phyloP scores from a whole-genome alignment of 805 yeast genomes.

The Hanseniaspora osmophila region DNA sequence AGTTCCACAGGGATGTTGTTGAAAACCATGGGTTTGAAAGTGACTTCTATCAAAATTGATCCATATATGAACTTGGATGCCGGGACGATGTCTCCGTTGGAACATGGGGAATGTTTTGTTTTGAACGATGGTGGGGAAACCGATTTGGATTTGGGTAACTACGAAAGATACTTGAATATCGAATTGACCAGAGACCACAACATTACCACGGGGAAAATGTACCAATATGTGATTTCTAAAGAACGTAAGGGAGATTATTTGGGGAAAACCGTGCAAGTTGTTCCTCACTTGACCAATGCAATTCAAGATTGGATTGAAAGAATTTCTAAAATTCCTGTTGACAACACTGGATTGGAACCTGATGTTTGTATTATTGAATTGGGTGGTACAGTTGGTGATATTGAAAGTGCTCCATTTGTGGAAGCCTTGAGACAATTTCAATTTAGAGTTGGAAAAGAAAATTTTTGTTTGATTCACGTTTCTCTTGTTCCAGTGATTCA shows the following conservation, averaged over 20 bases:
- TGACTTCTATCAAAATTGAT: constrained; percentile 94
- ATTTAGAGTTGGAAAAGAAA: constrained; percentile 87
- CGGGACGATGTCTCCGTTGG: constrained; percentile 98
- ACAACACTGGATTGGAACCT: constrained; percentile 43
- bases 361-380: constrained; percentile 94
- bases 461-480: constrained; percentile 91
- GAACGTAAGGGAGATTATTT: constrained; percentile 95
- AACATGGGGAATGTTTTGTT: constrained; percentile 97
- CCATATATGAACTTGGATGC: constrained; percentile 99
- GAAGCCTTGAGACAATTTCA: constrained; percentile 98
- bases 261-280: constrained; percentile 99
- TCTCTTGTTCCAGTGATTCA: constrained; percentile 95
- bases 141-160: constrained; percentile 93
- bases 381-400: constrained; percentile 99
- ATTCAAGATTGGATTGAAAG: constrained; percentile 98
- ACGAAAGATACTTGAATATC: constrained; percentile 89
- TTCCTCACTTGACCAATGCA: constrained; percentile 93
- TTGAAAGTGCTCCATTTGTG: constrained; percentile 96
- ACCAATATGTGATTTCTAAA: constrained; percentile 81
- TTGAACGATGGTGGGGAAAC: constrained; percentile 98
- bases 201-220: constrained; percentile 95
- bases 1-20: constrained; percentile 91
- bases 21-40: constrained; percentile 87
- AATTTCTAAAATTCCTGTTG: constrained; percentile 86
- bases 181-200: constrained; percentile 89